Evolutionary conservation across 2,329 filamentous ascomycete species (phyloP), one percentile per base, ranked within the genome.

Genomic region (Trichoderma lentiforme): DNA sequence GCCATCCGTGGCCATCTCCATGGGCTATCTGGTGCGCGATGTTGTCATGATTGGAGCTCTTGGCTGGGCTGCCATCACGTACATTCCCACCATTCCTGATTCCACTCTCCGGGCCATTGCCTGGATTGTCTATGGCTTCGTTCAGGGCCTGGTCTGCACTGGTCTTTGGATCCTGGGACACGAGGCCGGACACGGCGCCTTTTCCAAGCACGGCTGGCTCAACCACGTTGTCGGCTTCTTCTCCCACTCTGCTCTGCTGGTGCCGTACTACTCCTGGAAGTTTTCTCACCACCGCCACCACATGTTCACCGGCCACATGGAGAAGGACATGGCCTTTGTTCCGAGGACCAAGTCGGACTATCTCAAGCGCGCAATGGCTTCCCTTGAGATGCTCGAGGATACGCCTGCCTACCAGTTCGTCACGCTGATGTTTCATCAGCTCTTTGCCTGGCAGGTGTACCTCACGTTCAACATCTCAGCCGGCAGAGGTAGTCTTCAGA

Each of bases 191-290:
- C 91, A 93, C 79, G 88, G 88, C 21, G 89, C 90, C 62, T 91
- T 93, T 79, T 91, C 88, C n/a, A 79, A 82, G 26, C 84, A 87
- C 79, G 82, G 82, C 62, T 78, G 75, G 36, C 78, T 92, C 74
- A 92, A 92, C 79, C 86, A 91, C 77, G 79, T 85, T 18, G 83
- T 90, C 71, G 91, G 91, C 73, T 91, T 90, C 84, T 78, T 86
- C 63, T 81, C 89, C n/a, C 91, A 93, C 84, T 91, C 88, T 7
- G 83, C 86, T 72, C 84, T 93, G 51, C 80, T 91, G 73, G 90
- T 91, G 3, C 91, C 91, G 4, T 93, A 90, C 82, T 92, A 92
- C 83, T 89, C 88, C 63, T 93, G 91, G 91, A 90, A 91, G 82
- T 89, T 89, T 79, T 90, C 87, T 36, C 91, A 93, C 80, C 86